Base-by-base conservation (phyloP, 371 early-diverging fungal species). In the Mortierella sp. region DNA sequence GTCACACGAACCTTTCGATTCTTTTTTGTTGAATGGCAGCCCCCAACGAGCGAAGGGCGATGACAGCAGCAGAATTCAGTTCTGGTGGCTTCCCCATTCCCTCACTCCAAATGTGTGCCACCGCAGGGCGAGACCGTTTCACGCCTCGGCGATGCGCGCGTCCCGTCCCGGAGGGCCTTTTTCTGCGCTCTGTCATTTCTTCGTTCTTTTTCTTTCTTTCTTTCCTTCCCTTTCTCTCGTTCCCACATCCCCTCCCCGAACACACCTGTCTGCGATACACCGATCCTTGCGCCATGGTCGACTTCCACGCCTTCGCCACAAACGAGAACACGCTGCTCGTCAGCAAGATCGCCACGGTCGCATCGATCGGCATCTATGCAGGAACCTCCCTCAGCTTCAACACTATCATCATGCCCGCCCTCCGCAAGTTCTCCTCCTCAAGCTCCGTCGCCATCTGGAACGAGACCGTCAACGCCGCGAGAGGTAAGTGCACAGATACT, bases 371-470 rank as follows among this genome's bases (percentile, higher is more conserved):
- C 42, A 64, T 74, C 69, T 74, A 43, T 30, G 53, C 69, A 18
- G 76, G 76, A 24, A 69, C 61, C 2, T 61, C 76, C 48, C 64
- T 74, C 58, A 57, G 45, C 76, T 74, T 38, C 59, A 64, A 31
- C 61, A 30, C 68, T 58, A 43, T 68, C 54, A 64, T 74, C 50
- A 68, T 74, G 64, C 76, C 76, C 26, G 59, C 76, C 13, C 65
- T 74, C 26, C 61, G 64, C 60, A 74, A 68, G 76, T 74, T 74
- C 65, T 68, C 76, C 21, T 39, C 76, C 41, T 31, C 61, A 12
- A 61, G 61, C 51, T 74, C 76, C 14, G 42, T 74, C 30, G 69
- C 76, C 28, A 61, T 76, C 53, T 76, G 76, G 76, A 14, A 42
- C 18, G 69, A 69, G 41, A 54, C 57, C 19, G 23, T 64, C 46